These are phyloP conservation scores for Ricinus communis DNA, from an alignment of 345 rosid species.

Conservation along the genomic window DNA sequence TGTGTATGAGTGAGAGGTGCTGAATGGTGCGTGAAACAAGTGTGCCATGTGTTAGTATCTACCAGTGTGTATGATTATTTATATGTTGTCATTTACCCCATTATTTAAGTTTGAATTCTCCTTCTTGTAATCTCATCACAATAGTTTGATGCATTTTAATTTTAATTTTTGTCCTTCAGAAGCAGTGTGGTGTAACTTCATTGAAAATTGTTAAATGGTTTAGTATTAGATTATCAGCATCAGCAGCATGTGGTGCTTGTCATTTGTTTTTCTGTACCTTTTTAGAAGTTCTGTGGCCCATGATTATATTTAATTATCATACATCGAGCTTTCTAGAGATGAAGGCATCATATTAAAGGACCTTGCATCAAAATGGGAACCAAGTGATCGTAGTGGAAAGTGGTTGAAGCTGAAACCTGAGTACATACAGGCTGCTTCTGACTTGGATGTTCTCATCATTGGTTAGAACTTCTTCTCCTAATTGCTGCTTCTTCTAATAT, in stretches of 20 bases:
- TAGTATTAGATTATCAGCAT: neutral
- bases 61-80: no score
- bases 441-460: slow-evolving; percentile 87
- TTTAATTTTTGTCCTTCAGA: no score
- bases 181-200: neutral
- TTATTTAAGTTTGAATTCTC: no score
- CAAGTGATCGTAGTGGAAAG: slow-evolving; percentile 95
- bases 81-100: no score
- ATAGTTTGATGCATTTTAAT: neutral
- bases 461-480: slow-evolving; percentile 45
- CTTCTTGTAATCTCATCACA: neutral
- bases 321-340: slow-evolving; percentile 46
- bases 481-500: slow-evolving; percentile 5
- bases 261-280: neutral
- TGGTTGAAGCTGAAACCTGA: slow-evolving; percentile 98
- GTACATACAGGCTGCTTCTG: slow-evolving; percentile 78
- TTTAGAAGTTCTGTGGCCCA: neutral
- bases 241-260: no score
- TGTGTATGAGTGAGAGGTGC: no score
- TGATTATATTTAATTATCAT: neutral
- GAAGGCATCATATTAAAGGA: slow-evolving; percentile 91
- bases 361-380: slow-evolving; percentile 95
- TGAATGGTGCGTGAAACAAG: no score
- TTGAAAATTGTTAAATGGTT: neutral
- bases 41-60: no score